Base-by-base conservation (phyloP, 2,329 filamentous ascomycete genomes). In the Xylaria sp. region DNA sequence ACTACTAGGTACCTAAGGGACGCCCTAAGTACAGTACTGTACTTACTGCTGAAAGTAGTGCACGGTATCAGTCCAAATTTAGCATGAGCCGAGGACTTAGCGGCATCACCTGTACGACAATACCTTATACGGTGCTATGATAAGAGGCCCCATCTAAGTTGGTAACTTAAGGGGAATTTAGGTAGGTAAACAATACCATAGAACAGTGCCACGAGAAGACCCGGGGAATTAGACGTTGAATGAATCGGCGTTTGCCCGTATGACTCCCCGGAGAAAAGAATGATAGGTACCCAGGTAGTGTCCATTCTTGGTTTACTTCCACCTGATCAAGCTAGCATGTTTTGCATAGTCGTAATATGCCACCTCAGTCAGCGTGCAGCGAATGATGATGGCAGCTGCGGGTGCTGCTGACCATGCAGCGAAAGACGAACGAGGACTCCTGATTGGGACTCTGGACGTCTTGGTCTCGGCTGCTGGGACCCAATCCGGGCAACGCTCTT, bases 391-490 rank as follows among this genome's bases (percentile, higher is more conserved):
- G 57, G 46, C 60, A 57, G 51, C 26, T 64, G 57, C 51, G 42
- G 59, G 40, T 31, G 38, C 64, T 67, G 69, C 69, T 71, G 67
- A 71, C 69, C 70, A 71, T 70, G 70, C 67, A 70, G 62, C 62
- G 15, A 64, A 49, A 57, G 26, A 66, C 44, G 62, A 62, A 66
- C 36, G 53, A 44, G 51, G 57, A 44, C 57, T 56, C 63, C 63
- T 66, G 63, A 71, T 66, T 71, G 66, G 68, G 59, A 66, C 36
- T 66, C 49, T 62, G 51, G 49, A 44, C 28, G 46, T 51, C 62
- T 65, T 51, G 66, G 59, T 66, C 20, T 60, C 62, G 66, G 68
- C 66, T 68, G 63, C 65, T 65, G 68, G 69, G 59, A 64, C 48
- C 69, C 66, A 66, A 71, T 68, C 60, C 60, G 63, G 63, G 66